phyloP scores from a whole-genome alignment of 805 yeast species.

The Hanseniaspora vineae region DNA sequence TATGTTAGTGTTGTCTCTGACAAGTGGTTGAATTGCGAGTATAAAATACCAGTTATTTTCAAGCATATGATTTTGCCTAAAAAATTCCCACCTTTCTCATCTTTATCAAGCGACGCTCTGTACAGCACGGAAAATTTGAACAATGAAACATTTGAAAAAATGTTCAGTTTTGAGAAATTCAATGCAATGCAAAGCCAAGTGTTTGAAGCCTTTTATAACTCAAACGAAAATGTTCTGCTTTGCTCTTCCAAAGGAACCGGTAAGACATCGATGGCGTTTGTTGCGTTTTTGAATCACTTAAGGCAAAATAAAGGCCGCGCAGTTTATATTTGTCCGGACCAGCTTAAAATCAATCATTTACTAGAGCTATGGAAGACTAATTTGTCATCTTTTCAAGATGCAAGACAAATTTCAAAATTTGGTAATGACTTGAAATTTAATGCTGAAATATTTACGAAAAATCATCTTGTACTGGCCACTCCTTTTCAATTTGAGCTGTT shows the following conservation, averaged over 20 bases:
- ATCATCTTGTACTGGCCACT: slow-evolving; percentile 63
- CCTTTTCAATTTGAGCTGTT: slow-evolving; percentile 65
- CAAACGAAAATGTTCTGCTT: slow-evolving; percentile 47
- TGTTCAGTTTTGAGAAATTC: slow-evolving; percentile 40
- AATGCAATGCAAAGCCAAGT: slow-evolving; percentile 67
- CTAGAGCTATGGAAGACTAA: slow-evolving; percentile 39
- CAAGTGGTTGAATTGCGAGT: slow-evolving; percentile 70
- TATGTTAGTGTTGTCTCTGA: slow-evolving; percentile 67
- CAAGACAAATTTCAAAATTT: slow-evolving; percentile 43
- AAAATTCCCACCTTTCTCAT: slow-evolving; percentile 19
- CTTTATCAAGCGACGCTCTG: slow-evolving; percentile 22
- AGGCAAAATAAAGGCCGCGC: slow-evolving; percentile 54
- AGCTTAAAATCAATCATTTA: slow-evolving; percentile 38
- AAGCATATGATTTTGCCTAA: slow-evolving; percentile 15
- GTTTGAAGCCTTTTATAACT: slow-evolving; percentile 44
- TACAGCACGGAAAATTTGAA: slow-evolving; percentile 38
- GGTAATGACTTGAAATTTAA: slow-evolving; percentile 41
- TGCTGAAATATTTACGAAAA: slow-evolving; percentile 37
- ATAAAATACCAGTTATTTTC: slow-evolving; percentile 42
- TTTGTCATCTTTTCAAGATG: slow-evolving; percentile 38
- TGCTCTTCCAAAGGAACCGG: slow-evolving; percentile 73
- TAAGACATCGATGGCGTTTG: slow-evolving; percentile 55
- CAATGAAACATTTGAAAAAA: slow-evolving; percentile 31
- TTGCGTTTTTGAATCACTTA: slow-evolving; percentile 68
- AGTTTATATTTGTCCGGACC: slow-evolving; percentile 56